These are phyloP conservation scores for Cyclaneusma minus DNA, from an alignment of 2,329 filamentous ascomycete species.

Conservation along the genomic window DNA sequence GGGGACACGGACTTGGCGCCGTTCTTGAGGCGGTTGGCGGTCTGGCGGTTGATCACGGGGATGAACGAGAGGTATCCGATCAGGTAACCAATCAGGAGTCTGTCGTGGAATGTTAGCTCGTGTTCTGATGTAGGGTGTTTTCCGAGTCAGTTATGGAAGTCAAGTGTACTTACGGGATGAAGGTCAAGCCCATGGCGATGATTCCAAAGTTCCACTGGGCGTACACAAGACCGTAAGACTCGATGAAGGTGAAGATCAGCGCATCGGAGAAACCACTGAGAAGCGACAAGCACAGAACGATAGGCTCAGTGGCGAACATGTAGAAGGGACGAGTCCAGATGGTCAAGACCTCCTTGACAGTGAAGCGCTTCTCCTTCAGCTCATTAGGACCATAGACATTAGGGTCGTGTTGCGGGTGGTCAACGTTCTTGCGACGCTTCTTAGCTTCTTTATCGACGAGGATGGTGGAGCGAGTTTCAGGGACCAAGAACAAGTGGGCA, in stretches of 20 bases:
- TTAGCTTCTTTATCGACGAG: conserved; percentile 71
- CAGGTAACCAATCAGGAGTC: conserved; percentile 52
- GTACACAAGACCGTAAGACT: conserved; percentile 55
- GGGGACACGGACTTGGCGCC: too few relatives aligned
- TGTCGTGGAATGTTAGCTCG: too few relatives aligned
- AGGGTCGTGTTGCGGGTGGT: conserved; percentile 25
- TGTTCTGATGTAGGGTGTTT: neutral
- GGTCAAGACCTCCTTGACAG: conserved; percentile 35
- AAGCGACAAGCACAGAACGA: conserved; percentile 54
- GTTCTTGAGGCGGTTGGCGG: too few relatives aligned
- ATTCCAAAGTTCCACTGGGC: conserved; percentile 48
- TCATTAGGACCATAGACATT: conserved; percentile 58
- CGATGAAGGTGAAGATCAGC: conserved; percentile 65
- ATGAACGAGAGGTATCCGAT: conserved; percentile 45
- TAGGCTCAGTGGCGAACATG: conserved; percentile 62
- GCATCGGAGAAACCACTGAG: conserved; percentile 60
- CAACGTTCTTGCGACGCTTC: conserved; percentile 46
- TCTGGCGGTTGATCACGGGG: conserved; percentile 37
- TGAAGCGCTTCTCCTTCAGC: conserved; percentile 43
- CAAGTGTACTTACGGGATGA: too few relatives aligned
- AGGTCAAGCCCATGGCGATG: conserved; percentile 40
- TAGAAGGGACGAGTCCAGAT: conserved; percentile 51
- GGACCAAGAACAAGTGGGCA: conserved; percentile 53
- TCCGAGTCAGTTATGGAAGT: neutral
- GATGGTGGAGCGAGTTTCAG: conserved; percentile 62